A percentile compares a stretch with the other conserved stretches of the same genome.
phyloP scores from a whole-genome alignment of 768 basidiomycete species.

The Rubroboletus pulcherrimus region DNA sequence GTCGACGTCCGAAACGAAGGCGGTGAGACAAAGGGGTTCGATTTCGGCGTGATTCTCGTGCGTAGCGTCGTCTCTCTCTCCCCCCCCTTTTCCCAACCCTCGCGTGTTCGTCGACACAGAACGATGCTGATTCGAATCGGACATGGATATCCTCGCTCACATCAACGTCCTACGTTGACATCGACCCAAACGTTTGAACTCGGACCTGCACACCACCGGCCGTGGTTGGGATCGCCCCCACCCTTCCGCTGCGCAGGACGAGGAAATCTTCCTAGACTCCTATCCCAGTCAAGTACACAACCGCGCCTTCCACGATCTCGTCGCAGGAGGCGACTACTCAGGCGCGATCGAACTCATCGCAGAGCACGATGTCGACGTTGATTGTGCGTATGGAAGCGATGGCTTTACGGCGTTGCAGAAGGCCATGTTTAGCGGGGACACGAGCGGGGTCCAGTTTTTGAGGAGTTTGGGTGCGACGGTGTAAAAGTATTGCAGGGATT shows the following conservation, averaged over 20 bases:
- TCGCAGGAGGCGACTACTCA: conserved; percentile 21
- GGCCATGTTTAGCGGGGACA: conserved; percentile 20
- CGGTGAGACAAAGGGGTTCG: conserved; percentile 22
- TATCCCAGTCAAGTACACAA: conserved; percentile 15
- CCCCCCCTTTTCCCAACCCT: no score
- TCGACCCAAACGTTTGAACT: background rate
- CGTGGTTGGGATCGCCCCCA: background rate
- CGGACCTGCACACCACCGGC: background rate
- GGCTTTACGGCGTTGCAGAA: conserved; percentile 23
- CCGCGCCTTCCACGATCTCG: conserved; percentile 25
- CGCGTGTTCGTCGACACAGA: background rate
- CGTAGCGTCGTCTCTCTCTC: conserved; percentile 1
- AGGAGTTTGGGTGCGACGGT: conserved; percentile 18
- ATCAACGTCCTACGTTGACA: background rate
- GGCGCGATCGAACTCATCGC: conserved; percentile 15
- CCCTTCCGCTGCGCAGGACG: conserved; percentile 12
- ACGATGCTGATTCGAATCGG: background rate
- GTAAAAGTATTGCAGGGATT: background rate
- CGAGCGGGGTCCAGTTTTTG: conserved; percentile 18
- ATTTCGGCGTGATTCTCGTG: conserved; percentile 27
- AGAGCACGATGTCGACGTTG: conserved; percentile 21
- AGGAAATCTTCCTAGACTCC: conserved; percentile 18
- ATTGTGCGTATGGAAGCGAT: conserved; percentile 18
- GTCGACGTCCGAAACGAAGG: conserved; percentile 28
- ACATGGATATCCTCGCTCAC: background rate